These are phyloP conservation scores for Hymenoscyphus fraxineus DNA, from an alignment of 2,329 filamentous ascomycete species.

Conservation along the genomic window DNA sequence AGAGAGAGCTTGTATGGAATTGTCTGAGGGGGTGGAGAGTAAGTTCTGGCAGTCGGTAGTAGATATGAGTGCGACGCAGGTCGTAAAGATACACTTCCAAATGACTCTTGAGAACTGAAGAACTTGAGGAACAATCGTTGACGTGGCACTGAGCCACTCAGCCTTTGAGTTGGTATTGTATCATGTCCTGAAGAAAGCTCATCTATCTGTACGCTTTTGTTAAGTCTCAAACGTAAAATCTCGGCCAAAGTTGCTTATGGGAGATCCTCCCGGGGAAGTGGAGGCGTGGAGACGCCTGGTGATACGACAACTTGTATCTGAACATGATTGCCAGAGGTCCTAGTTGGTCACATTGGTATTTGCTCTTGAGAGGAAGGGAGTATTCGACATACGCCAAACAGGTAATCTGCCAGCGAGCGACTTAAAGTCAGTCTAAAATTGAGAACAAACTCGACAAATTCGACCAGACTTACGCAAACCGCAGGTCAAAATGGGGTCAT, in stretches of 20 bases:
- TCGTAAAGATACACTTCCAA: background rate
- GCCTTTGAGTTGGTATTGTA: background rate
- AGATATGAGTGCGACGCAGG: background rate
- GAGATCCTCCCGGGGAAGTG: conserved; percentile 1
- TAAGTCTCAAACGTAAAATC: background rate
- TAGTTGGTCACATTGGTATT: background rate
- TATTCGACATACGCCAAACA: background rate
- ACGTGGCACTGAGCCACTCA: background rate
- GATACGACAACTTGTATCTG: background rate
- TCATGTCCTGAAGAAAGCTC: background rate
- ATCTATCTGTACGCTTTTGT: background rate
- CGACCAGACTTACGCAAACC: background rate
- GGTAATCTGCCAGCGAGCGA: background rate
- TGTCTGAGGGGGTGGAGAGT: background rate
- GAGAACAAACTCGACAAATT: background rate
- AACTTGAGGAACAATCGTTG: background rate
- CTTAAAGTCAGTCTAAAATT: background rate
- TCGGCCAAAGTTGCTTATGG: background rate
- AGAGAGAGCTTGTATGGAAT: background rate
- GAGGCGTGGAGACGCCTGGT: background rate
- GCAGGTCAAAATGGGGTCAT: background rate
- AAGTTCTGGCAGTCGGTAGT: background rate
- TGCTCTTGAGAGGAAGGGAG: background rate
- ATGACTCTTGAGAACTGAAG: background rate
- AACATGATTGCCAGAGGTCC: background rate